Base-by-base conservation (phyloP, 768 basidiomycete species). In the Boletus insuetus region DNA sequence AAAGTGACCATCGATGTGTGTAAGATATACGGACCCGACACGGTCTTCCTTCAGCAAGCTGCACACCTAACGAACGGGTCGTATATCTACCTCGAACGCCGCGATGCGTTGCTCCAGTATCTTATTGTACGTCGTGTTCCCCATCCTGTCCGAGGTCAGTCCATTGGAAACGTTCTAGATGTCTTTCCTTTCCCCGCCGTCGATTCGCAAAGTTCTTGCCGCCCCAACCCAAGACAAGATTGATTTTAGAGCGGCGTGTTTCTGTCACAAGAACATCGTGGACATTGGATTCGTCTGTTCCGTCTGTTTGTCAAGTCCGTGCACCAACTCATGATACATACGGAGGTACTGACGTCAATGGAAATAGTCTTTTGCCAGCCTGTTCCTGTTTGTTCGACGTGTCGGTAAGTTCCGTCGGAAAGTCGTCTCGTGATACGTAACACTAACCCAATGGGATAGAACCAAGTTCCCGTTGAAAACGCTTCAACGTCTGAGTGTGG, bases 261-360 rank as follows among this genome's bases (percentile, higher is more conserved):
- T 99, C 77, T 99, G 97, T 74, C 97, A 98, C 74, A 97, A 98
- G 70, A 87, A 88, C 50, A 96, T 97, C 46, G 84, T 98, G 39
- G 96, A 98, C 68, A 83, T 98, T 50, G 97, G 94, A 51, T 99
- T 94, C 62, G 94, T 99, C 20, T 99, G 97, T 69, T 96, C 94
- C n/a, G 94, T 99, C 32, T 99, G 97, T 69, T 74, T 99, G 31
- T 96, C 94, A 26, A 98, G 95, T 97, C 62, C 54, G 91, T 79
- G 22, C 38, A 39, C 9, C 16, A 14, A 12, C 16, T 7, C 37
- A 7, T 22, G 16, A 44, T 31, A 32, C 12, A 7, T 17, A 14
- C 6, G 20, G 16, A 39, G n/a, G 22, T 51, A 44, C 58, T 70
- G 14, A 69, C 24, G 42, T 35, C 31, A 6, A 22, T 53, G 29